Conservation (phyloP, 2,329 filamentous ascomycete species). For the Rosellinia necatrix region DNA sequence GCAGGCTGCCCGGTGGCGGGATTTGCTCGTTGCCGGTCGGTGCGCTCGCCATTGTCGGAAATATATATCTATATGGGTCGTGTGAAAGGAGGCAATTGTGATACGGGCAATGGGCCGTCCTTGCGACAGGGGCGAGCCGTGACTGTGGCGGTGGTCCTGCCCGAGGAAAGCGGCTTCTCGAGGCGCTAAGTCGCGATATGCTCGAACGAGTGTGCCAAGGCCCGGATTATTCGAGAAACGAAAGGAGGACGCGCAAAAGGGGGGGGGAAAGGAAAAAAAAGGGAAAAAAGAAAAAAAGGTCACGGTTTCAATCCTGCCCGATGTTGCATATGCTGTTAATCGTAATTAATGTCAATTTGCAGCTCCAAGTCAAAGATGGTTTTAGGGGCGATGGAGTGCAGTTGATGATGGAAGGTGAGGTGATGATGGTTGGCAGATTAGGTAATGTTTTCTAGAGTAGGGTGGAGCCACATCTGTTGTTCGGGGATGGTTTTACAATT, state of each 20-base stretch:
- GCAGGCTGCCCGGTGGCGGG: constrained; percentile 32
- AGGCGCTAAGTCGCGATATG: constrained; percentile 13
- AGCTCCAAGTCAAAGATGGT: not conserved
- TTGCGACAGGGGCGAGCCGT: no score
- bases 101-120: no score
- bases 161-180: not conserved
- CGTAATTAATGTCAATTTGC: not conserved
- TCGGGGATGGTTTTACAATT: constrained; percentile 4
- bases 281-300: not conserved
- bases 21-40: constrained; percentile 40
- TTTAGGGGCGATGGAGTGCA: not conserved
- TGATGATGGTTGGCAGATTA: constrained; percentile 22
- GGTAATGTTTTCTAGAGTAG: constrained; percentile 6
- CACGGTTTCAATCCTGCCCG: not conserved
- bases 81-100: not conserved
- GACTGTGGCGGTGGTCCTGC: not conserved
- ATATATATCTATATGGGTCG: not conserved
- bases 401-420: constrained; percentile 4
- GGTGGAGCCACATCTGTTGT: constrained; percentile 1
- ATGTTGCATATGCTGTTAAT: not conserved
- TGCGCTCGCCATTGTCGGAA: constrained; percentile 34
- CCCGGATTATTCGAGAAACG: not conserved
- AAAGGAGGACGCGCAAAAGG: not conserved
- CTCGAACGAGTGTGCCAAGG: not conserved
- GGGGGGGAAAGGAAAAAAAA: not conserved